Evolutionary conservation across 768 basidiomycete species (phyloP).

Genomic region (Coprinopsis sp.): DNA sequence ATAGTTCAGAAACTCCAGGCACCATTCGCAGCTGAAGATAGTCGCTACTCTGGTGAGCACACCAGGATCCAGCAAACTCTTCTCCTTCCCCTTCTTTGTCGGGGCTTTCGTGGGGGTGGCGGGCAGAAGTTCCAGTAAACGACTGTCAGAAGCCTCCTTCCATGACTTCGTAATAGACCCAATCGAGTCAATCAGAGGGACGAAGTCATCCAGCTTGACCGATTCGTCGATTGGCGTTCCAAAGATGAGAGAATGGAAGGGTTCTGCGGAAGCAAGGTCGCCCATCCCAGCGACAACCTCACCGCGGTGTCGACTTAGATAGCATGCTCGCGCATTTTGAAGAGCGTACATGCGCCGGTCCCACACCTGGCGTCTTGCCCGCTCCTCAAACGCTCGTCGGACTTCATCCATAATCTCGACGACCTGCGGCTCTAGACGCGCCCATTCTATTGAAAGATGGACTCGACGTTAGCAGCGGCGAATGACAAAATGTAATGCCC

Average conservation of each 20-base stretch:
- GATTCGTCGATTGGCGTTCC: not conserved
- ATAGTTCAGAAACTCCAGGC: not conserved
- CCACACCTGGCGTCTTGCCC: not conserved
- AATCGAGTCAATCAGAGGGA: not conserved
- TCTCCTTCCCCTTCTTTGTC: not conserved
- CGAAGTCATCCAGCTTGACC: not conserved
- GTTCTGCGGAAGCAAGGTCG: not conserved
- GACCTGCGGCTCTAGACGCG: not conserved
- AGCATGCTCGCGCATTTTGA: not conserved
- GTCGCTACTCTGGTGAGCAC: not conserved
- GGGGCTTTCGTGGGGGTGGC: not conserved
- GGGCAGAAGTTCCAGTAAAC: not conserved
- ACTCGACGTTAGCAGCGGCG: not conserved
- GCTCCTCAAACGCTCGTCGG: not conserved
- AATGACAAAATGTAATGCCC: not conserved
- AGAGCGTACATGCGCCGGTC: not conserved
- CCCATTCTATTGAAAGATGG: slow-evolving; percentile 1
- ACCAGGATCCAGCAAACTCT: not conserved
- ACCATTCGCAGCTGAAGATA: slow-evolving; percentile 5
- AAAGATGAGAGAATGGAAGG: slow-evolving; percentile 5
- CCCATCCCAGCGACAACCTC: not conserved
- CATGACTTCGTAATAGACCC: not conserved
- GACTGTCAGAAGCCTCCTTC: not conserved
- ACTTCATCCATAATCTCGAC: not conserved
- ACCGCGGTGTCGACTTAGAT: not conserved